A percentile compares a stretch with the other conserved stretches of the same genome.
phyloP scores from a whole-genome alignment of 2,329 filamentous ascomycete species.

The Ceratocystis smalleyi region DNA sequence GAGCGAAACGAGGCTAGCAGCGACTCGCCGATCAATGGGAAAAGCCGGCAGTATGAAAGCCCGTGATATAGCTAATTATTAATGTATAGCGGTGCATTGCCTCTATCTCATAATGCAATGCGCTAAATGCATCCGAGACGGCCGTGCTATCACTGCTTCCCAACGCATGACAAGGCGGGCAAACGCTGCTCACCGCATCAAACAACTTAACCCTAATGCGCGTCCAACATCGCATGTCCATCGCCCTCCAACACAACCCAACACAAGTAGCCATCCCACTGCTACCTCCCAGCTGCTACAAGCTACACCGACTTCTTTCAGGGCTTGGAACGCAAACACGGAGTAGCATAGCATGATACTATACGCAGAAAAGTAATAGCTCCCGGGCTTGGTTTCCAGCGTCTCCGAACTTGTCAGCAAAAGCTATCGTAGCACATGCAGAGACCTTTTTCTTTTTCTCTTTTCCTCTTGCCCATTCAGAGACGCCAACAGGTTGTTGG shows the following conservation, averaged over 20 bases:
- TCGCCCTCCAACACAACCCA: neutral
- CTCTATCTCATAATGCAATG: neutral
- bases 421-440: neutral
- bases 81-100: neutral
- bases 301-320: neutral
- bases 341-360: neutral
- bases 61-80: neutral
- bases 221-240: neutral
- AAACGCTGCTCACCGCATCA: neutral
- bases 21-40: neutral
- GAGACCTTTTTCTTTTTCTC: constrained; percentile 13
- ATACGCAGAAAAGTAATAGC: neutral
- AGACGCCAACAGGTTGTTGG: neutral
- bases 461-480: constrained; percentile 5
- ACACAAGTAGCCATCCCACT: neutral
- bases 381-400: neutral
- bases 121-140: neutral
- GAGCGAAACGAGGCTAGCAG: neutral
- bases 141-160: neutral
- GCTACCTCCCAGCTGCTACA: neutral
- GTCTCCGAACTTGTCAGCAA: neutral
- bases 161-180: neutral
- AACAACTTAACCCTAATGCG: neutral
- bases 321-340: neutral
- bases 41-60: neutral